These are phyloP conservation scores for Solanum bulbocastanum DNA, from an alignment of 257 asterid genomes.

Conservation along the genomic window DNA sequence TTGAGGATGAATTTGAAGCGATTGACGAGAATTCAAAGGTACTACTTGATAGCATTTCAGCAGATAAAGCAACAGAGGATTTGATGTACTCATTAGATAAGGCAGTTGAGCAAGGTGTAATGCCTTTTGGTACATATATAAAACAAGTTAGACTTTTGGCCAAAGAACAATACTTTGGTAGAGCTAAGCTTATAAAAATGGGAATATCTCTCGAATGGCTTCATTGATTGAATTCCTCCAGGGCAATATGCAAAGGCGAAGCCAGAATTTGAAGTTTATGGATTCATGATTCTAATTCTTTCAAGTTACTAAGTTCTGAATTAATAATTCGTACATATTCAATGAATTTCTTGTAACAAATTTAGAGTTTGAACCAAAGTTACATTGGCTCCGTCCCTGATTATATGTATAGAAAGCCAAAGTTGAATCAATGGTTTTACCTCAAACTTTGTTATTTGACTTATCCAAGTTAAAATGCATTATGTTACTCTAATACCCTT, in stretches of 20 bases:
- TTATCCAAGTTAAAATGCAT: neutral
- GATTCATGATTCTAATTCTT: neutral
- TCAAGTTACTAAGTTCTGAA: neutral
- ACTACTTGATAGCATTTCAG: constrained; percentile 20
- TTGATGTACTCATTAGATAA: constrained; percentile 28
- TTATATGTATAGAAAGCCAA: neutral
- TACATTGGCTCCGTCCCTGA: neutral
- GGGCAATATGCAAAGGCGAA: neutral
- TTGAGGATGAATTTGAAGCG: constrained; percentile 45
- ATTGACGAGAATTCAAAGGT: constrained; percentile 21
- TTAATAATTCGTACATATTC: neutral
- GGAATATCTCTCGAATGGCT: neutral
- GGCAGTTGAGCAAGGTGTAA: constrained; percentile 22
- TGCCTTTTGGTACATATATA: constrained; percentile 22
- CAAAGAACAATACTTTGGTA: constrained; percentile 31
- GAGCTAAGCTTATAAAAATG: constrained; percentile 9
- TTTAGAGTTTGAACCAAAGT: neutral
- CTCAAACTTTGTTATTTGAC: neutral
- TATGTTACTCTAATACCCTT: neutral
- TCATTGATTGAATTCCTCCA: neutral
- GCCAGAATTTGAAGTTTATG: neutral
- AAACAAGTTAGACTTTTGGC: constrained; percentile 49
- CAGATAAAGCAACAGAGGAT: constrained; percentile 41
- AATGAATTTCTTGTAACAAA: neutral
- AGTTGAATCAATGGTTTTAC: neutral